These are phyloP conservation scores for Pleodorina starrii DNA, from an alignment of 139 green algal genomes.

Conservation along the genomic window DNA sequence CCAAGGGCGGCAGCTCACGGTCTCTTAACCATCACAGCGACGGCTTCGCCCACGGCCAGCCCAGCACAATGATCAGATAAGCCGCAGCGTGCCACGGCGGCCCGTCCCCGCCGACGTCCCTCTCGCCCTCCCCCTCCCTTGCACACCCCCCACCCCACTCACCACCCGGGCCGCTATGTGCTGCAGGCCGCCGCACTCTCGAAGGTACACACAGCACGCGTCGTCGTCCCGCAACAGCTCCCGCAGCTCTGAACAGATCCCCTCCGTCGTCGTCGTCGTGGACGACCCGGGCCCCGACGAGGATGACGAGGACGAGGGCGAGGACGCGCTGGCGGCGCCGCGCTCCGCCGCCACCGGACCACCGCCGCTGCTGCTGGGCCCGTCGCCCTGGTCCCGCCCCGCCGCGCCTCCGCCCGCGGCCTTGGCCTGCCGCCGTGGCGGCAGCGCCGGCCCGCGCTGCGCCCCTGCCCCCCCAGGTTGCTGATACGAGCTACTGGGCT, in stretches of 20 bases:
- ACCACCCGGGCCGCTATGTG: slow-evolving; percentile 7
- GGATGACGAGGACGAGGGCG: too few relatives aligned
- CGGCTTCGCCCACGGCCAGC: too few relatives aligned
- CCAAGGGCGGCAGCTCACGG: too few relatives aligned
- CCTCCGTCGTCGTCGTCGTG: background rate
- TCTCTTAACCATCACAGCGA: too few relatives aligned
- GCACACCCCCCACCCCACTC: too few relatives aligned
- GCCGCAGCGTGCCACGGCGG: too few relatives aligned
- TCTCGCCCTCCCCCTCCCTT: too few relatives aligned
- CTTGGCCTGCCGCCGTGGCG: background rate
- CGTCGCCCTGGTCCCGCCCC: background rate
- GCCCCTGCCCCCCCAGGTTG: background rate
- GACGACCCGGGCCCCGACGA: background rate
- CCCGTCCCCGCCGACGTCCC: too few relatives aligned
- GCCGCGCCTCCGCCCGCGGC: background rate
- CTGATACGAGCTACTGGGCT: too few relatives aligned
- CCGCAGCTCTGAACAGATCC: slow-evolving; percentile 18
- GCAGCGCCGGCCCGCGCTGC: slow-evolving; percentile 12
- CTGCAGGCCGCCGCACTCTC: slow-evolving; percentile 68
- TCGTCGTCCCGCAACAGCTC: slow-evolving; percentile 55
- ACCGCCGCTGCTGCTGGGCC: background rate
- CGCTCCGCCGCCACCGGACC: background rate
- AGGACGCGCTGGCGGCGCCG: too few relatives aligned
- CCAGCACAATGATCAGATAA: too few relatives aligned
- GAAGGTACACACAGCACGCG: slow-evolving; percentile 63